These are phyloP conservation scores for Pythium phragmiticola DNA, from an alignment of 352 stramenopile species.

Conservation along the genomic window DNA sequence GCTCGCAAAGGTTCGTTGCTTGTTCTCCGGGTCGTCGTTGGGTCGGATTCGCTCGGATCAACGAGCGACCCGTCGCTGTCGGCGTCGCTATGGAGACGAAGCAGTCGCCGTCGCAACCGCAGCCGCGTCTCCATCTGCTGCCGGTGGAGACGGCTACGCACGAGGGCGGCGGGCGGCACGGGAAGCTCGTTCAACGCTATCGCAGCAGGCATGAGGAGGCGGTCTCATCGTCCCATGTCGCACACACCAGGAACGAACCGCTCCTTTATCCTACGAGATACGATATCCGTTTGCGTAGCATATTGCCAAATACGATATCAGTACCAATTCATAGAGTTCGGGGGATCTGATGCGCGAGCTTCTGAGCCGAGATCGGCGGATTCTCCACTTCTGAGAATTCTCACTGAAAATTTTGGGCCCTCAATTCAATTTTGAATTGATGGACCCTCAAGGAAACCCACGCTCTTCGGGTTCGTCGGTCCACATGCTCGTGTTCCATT, in stretches of 20 bases:
- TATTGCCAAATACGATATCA: background rate
- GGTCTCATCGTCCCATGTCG: conserved; percentile 20
- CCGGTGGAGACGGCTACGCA: background rate
- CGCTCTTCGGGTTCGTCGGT: background rate
- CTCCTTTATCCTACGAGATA: background rate
- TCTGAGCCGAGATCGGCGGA: conserved; percentile 4
- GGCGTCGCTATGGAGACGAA: conserved; percentile 36
- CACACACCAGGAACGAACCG: conserved; percentile 9
- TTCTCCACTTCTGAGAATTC: conserved; percentile 16
- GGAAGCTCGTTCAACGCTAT: background rate
- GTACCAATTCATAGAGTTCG: background rate
- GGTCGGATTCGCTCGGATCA: background rate
- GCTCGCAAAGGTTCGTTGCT: background rate
- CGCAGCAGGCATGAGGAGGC: background rate
- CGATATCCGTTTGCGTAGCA: background rate
- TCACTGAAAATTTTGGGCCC: conserved; percentile 22
- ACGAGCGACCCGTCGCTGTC: background rate
- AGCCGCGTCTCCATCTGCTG: conserved; percentile 42
- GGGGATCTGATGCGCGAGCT: background rate
- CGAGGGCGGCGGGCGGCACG: background rate
- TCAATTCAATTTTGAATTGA: conserved; percentile 26
- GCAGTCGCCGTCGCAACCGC: conserved; percentile 34
- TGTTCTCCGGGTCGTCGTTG: background rate
- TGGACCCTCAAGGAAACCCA: conserved; percentile 6
- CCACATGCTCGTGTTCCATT: conserved; percentile 2